Conservation (phyloP, 2,329 filamentous ascomycete species). For the Fusarium coffeatum region DNA sequence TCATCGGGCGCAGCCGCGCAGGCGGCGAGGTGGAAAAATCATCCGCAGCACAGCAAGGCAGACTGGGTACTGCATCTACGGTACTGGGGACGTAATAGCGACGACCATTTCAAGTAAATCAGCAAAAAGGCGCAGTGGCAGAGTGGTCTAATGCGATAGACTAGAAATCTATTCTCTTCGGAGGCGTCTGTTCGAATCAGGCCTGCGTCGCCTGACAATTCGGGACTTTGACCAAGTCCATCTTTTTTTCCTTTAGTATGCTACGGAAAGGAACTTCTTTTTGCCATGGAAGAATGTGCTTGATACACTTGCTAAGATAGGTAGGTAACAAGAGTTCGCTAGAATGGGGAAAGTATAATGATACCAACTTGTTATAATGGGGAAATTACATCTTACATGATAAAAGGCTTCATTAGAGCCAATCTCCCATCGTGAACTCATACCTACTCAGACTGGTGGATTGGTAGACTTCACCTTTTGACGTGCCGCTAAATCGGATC, state of each 20-base stretch:
- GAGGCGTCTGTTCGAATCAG: conserved; percentile 36
- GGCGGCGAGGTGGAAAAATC: neutral
- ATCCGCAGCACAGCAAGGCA: neutral
- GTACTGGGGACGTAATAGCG: neutral
- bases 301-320: no score
- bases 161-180: conserved; percentile 36
- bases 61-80: accelerated
- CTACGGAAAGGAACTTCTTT: neutral
- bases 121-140: conserved; percentile 24
- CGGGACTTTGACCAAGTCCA: neutral
- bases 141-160: conserved; percentile 37
- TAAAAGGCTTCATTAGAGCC: no score
- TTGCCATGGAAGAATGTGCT: neutral
- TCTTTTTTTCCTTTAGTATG: neutral
- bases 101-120: neutral
- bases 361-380: no score
- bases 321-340: neutral
- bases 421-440: no score
- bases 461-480: no score
- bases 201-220: conserved; percentile 9
- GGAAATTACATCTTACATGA: no score
- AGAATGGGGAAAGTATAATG: neutral
- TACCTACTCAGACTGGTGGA: no score
- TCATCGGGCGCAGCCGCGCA: neutral
- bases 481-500: no score